Base-by-base conservation (phyloP, 441 rosid genomes). In the Croton laevigatus region DNA sequence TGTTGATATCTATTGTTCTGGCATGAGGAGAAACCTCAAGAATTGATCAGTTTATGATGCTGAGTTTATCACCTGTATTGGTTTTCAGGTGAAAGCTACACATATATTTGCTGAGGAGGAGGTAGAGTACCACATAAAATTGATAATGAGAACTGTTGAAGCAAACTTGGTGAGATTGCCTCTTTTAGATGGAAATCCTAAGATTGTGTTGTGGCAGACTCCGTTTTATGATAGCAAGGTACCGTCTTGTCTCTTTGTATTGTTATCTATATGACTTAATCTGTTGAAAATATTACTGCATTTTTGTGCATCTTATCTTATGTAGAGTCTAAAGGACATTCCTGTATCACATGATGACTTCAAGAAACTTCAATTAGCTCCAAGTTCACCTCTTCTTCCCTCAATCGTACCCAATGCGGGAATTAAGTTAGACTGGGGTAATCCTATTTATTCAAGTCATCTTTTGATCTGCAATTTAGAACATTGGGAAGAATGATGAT, bases 201-300 rank as follows among this genome's bases (percentile, higher is more conserved):
- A 72, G 59, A 64, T 83, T 76, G 71, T 77, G 45, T 17, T 70
- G 46, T 91, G 97, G 98, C 83, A 36, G 65, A 83, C 93, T 82
- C 95, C 96, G n/a, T 90, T 94, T 80, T 87, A 85, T 76, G 86
- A 85, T 74, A 81, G 82, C 68, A 81, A 88, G 82, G 97, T 90
- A 79, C 76, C 34, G 17, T 42, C 60, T 62, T 51, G 22, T 9
- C 69, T 19, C 53, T 40, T 23, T 49, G 38, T 3, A n/a, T 55
- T 34, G 16, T 19, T 62, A 38, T 71, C 17, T 37, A 36, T 65
- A 40, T 58, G 46, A 60, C 40, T 12, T 42, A 70, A 34, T 78
- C 13, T 58, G 46, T 27, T 66, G 32, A 52, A 14, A 1, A 62
- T 65, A 37, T 71, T 6, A 13, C 14, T 65, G 19, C 32, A 27